A percentile compares a stretch with the other conserved stretches of the same genome.
Evolutionary conservation across 257 asterid genomes (phyloP).

Genomic region (Capsicum pubescens): DNA sequence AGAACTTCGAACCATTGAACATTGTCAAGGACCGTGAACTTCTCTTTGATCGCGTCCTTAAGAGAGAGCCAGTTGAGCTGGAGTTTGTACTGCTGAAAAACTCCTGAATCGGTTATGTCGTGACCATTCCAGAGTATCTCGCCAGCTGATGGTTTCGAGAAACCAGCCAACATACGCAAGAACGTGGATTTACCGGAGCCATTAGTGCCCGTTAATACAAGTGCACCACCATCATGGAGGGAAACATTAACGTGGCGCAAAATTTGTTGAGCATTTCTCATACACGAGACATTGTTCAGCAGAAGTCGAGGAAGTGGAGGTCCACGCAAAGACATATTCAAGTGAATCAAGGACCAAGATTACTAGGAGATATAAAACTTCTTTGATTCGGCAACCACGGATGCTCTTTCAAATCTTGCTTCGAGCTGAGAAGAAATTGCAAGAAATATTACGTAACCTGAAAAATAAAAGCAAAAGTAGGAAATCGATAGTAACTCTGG

Average conservation of each 20-base stretch:
- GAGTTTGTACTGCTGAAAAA: constrained; percentile 85
- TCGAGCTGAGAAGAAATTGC: not conserved
- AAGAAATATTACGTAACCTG: not conserved
- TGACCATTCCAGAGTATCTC: constrained; percentile 89
- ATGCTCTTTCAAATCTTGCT: not conserved
- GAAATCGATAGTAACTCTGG: not conserved
- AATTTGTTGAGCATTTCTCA: constrained; percentile 92
- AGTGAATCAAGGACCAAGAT: constrained; percentile 1
- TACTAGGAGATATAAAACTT: not conserved
- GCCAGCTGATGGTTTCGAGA: constrained; percentile 84
- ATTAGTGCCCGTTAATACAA: constrained; percentile 72
- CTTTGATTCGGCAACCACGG: not conserved
- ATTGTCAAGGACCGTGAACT: constrained; percentile 76
- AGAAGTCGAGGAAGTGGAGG: constrained; percentile 78
- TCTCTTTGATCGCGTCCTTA: constrained; percentile 71
- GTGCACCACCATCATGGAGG: constrained; percentile 78
- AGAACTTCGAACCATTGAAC: constrained; percentile 85
- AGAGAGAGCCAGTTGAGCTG: constrained; percentile 84
- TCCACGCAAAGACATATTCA: constrained; percentile 52
- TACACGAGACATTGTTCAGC: constrained; percentile 78
- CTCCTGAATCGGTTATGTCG: constrained; percentile 66
- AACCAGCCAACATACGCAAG: constrained; percentile 86
- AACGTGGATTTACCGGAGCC: constrained; percentile 86
- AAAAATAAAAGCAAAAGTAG: constrained; percentile 10
- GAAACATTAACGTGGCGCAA: constrained; percentile 79